These are phyloP conservation scores for Candida arabinofermentans DNA, from an alignment of 805 yeast species.

Conservation along the genomic window DNA sequence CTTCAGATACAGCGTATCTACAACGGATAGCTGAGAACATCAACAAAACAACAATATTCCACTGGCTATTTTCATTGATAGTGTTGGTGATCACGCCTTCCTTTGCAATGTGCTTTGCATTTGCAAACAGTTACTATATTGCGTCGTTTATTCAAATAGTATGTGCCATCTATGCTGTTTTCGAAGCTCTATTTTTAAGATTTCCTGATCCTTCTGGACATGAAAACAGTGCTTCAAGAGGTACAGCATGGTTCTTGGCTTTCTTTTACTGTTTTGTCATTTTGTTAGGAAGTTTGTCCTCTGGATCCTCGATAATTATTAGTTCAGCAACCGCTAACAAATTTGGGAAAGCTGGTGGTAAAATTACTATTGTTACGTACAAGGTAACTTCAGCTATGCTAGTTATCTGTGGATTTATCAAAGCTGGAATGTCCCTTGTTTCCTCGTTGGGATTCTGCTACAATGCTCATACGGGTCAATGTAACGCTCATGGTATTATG, in stretches of 20 bases:
- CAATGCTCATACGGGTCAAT: constrained; percentile 82
- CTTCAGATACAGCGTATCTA: constrained; percentile 8
- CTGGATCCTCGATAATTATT: constrained; percentile 41
- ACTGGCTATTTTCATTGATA: constrained; percentile 54
- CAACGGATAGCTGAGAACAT: constrained; percentile 20
- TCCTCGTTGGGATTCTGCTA: constrained; percentile 87
- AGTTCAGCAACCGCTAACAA: constrained; percentile 32
- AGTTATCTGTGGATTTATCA: constrained; percentile 69
- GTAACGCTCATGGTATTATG: constrained; percentile 97
- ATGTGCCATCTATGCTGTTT: constrained; percentile 45
- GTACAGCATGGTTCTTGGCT: constrained; percentile 62
- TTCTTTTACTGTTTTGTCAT: constrained; percentile 44
- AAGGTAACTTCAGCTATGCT: constrained; percentile 43
- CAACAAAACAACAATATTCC: constrained; percentile 54
- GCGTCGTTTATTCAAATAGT: constrained; percentile 44
- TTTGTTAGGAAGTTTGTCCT: constrained; percentile 50
- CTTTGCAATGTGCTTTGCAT: constrained; percentile 46
- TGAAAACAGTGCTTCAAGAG: constrained; percentile 64
- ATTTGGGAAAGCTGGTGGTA: constrained; percentile 37
- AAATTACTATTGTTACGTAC: constrained; percentile 33
- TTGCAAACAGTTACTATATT: constrained; percentile 47
- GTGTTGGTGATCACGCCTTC: constrained; percentile 54
- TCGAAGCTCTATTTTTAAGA: constrained; percentile 54
- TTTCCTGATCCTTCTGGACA: constrained; percentile 64
- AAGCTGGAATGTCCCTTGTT: constrained; percentile 75